Evolutionary conservation across 2,329 filamentous ascomycete species (phyloP), one percentile per base, ranked within the genome.

Genomic region (Phialemoniopsis sp.): DNA sequence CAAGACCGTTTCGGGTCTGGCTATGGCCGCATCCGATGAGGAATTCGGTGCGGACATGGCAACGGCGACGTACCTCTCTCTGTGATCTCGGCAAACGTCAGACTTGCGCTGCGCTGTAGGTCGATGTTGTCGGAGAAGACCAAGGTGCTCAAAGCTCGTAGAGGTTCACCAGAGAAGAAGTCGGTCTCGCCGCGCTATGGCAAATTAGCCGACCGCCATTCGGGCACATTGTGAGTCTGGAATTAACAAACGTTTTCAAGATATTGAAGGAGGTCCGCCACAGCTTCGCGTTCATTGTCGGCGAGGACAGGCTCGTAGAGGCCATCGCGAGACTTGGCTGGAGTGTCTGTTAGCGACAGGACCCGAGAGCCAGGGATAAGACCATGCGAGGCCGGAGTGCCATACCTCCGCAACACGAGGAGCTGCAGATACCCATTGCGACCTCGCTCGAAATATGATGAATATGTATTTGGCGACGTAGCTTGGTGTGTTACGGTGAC

Each of bases 51-150:
- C n/a, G n/a, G n/a, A n/a, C n/a, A n/a, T n/a, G n/a, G n/a, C n/a
- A n/a, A n/a, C n/a, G 21, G 21, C 21, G 10, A 62, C 73, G 54
- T 76, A 96, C 93, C 91, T 88, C 91, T 72, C 67, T 98, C 93
- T 30, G 93, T 98, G 52, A 98, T 98, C 64, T 98, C 93, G 44
- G 93, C 93, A 73, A 98, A 98, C 3, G 93, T 98, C 63, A 98
- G 78, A 63, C 91, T 97, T 38, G 93, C 93, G 68, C 93, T 97
- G 50, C 93, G 80, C 69, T 98, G 93, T 38, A 98, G 76, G 62
- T 98, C 93, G 60, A 98, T 90, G 68, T 98, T 98, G 65, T 97
- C 90, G 42, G 93, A 98, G 63, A 95, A 98, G 42, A 98, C 93
- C 18, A 98, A 78, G 12, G 91, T 98, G 66, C 89, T 96, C 41